Evolutionary conservation across 805 yeast species (phyloP), one percentile per base, ranked within the genome.

Genomic region (Ogataea methylovora): DNA sequence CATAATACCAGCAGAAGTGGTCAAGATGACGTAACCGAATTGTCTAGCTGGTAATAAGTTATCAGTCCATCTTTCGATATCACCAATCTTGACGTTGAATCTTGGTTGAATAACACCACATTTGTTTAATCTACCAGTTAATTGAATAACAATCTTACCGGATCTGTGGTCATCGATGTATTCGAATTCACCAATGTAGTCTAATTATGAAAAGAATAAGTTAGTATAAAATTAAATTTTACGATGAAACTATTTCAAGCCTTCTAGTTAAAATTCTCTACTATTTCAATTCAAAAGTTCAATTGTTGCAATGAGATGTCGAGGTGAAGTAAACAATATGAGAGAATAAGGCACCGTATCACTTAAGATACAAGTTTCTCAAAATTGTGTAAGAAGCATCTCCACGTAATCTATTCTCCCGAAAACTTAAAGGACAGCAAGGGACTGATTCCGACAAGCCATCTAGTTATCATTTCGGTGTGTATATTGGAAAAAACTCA

Each of bases 1-100:
- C 95, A 90, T 87, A 60, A 90, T 90, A 75, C 98, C 98, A 58
- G 97, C 96, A 58, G 97, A 90, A 58, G 97, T 90, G 71, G 97
- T 90, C 64, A 90, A 81, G 71, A 90, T 84, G 63, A 90, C 90
- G 80, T 71, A 88, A 75, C 97, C 97, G 63, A 90, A 90, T 74
- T 90, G 97, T 83, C 97, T 87, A 52, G 97, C 95, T 67, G 97
- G 97, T 65, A 90, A 79, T 67, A 90, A 80, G 83, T 87, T 86
- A 71, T 81, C 95, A 56, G 95, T 87, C 97, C 97, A 90, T 74
- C 87, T 90, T 76, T 90, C 97, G 57, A 90, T 82, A 67, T 90
- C 97, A 63, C 69, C 80, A 52, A 90, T 79, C 73, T 86, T 86
- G 61, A 90, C 90, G 80, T 90, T 90, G 79, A 85, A 90, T 79